A percentile compares a stretch with the other conserved stretches of the same genome.
Conservation (phyloP, 306 rosid species). For the Datisca glomerata region DNA sequence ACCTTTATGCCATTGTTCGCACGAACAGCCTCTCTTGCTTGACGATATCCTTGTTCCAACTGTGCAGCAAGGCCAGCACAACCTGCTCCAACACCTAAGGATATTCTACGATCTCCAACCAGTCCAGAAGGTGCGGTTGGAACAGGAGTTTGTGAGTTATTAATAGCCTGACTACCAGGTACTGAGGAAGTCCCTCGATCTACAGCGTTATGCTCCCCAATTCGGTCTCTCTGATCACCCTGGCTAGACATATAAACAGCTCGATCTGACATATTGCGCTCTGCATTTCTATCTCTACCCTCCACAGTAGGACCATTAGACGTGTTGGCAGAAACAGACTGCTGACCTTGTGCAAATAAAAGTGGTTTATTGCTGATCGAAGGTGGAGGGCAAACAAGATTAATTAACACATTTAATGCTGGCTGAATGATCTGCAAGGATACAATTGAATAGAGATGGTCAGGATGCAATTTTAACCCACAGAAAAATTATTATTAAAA, state of each 20-base stretch:
- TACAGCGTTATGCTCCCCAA: constrained; percentile 40
- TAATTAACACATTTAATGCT: constrained; percentile 80
- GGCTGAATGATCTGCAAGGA: constrained; percentile 88
- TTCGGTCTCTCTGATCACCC: constrained; percentile 59
- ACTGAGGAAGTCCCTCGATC: constrained; percentile 39
- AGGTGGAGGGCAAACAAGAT: constrained; percentile 98
- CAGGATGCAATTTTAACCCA: too few relatives aligned
- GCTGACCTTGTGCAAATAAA: constrained; percentile 53
- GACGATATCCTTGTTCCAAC: constrained; percentile 80
- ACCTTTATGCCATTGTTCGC: constrained; percentile 91
- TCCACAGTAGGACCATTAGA: constrained; percentile 42
- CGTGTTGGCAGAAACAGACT: constrained; percentile 44
- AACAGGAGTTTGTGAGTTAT: constrained; percentile 43
- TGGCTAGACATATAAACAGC: constrained; percentile 34
- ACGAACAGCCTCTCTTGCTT: constrained; percentile 92
- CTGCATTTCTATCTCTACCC: constrained; percentile 60
- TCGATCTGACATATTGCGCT: constrained; percentile 58
- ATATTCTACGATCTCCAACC: constrained; percentile 95
- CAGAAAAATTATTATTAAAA: constrained; percentile 2
- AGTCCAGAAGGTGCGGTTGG: constrained; percentile 62
- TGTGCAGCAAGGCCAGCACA: constrained; percentile 93
- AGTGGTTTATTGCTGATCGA: constrained; percentile 89
- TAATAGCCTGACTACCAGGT: constrained; percentile 23
- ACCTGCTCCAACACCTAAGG: constrained; percentile 90
- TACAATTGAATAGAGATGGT: too few relatives aligned